Conservation (phyloP, 2,329 filamentous ascomycete species). For the Hypoxylon sp. region DNA sequence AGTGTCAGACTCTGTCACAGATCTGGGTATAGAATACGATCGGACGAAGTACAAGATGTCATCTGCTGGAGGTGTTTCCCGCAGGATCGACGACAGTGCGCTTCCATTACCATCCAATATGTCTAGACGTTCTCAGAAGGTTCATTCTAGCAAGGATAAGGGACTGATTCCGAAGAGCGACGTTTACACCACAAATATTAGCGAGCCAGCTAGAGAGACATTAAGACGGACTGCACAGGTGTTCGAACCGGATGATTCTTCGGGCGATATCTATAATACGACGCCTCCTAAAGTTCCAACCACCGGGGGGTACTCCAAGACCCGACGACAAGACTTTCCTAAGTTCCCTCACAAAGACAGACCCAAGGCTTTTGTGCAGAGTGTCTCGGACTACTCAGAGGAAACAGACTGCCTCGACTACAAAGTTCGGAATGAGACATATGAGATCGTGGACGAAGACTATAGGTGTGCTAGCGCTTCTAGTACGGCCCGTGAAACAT, state of each 20-base stretch:
- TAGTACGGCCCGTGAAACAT: conserved; percentile 2
- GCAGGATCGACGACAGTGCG: background rate
- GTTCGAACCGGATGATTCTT: background rate
- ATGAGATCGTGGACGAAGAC: background rate
- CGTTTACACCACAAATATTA: background rate
- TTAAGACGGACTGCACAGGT: background rate
- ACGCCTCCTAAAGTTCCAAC: background rate
- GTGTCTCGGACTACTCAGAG: background rate
- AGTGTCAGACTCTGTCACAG: conserved; percentile 29
- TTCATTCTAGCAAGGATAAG: background rate
- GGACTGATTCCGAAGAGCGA: background rate
- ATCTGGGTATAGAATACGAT: background rate
- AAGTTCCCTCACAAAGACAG: background rate
- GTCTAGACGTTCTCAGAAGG: background rate
- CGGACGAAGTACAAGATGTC: background rate
- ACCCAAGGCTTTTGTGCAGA: background rate
- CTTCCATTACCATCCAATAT: background rate
- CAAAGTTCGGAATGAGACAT: background rate
- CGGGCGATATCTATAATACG: background rate
- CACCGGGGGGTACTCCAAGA: background rate
- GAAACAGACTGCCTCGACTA: background rate
- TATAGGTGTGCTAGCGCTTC: conserved; percentile 12
- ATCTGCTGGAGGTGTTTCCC: background rate
- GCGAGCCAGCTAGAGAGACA: background rate
- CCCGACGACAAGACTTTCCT: background rate